Base-by-base conservation (phyloP, 345 rosid genomes). In the Toxicodendron radicans region DNA sequence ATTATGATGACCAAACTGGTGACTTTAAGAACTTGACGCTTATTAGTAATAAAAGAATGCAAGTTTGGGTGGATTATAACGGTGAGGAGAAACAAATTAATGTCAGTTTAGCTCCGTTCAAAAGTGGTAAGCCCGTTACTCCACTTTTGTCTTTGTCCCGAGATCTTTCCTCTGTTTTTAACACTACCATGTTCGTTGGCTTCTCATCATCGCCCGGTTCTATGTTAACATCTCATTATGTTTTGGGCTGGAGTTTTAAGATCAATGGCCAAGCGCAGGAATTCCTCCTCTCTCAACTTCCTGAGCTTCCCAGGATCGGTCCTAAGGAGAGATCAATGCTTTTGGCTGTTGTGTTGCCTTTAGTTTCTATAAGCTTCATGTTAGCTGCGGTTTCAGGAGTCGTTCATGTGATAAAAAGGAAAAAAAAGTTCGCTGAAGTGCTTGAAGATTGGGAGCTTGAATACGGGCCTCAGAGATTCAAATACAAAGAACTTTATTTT, bases 361-460 rank as follows among this genome's bases (percentile, higher is more conserved):
- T 75, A 70, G 74, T 84, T 20, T 82, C 78, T 10, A 70, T 73
- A 17, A 74, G 53, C 66, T 60, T 79, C 67, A 54, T 83, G 9
- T 65, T 85, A 33, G 72, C 67, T 0, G 58, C 63, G 0, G 64
- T 85, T 53, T 81, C 33, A 2, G 76, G 72, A 57, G 8, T 64
- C 0, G 73, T 73, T 13, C 87, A 66, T 66, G 11, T 66, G 9
- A 74, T 83, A 5, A 78, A 79, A 57, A 83, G 89, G 86, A 85
- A 35, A 71, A 86, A 49, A 46, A 93, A 88, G 62, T 91, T 83
- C 33, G 88, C 92, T 0, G 98, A 93, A 52, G 87, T 70, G 70
- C 80, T 88, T 4, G 96, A 91, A 23, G 93, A 89, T 27, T 89
- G 97, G 97, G 97, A 93, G 66, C 78, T 73, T 5, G 89, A 85